Evolutionary conservation across 169 alveolate species (phyloP), one percentile per base, ranked within the genome.

Genomic region (Cryptosporidium bovis): DNA sequence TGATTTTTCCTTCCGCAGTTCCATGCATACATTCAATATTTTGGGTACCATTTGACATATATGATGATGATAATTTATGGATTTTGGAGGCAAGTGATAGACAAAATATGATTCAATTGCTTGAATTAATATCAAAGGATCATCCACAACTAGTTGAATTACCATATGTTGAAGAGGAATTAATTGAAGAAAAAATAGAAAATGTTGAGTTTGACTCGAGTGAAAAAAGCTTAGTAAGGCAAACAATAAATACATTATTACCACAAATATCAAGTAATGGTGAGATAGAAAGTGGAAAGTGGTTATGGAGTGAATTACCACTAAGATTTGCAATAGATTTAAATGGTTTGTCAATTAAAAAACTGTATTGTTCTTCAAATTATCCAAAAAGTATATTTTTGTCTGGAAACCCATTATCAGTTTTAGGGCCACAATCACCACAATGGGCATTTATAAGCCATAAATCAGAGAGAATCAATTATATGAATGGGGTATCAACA

Each of bases 11-110:
- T 1, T 60, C 69, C n/a, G 87, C 87, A 18, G 18, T 77, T 4
- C 87, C 87, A 62, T 77, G 87, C 18, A 77, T 77, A 60, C 87
- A 77, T 77, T 77, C 87, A 27, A 77, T 77, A 77, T 77, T 77
- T 48, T 77, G 77, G 69, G 60, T 77, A 24, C 87, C 87, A 24
- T 77, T 58, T 48, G 87, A 77, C 56, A 77, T 77, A 56, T 77
- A 77, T 60, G 87, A 77, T 77, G 87, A 77, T 18, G 87, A 77
- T 40, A 56, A 56, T 44, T 60, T 77, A 62, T 77, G 87, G 87
- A 77, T 77, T 58, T 16, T 27, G 40, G 77, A 77, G 56, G 51
- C 65, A 36, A 60, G 15, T 16, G 64, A 77, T 27, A 56, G 71
- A 60, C 50, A 77, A 44, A 33, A 36, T 46, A 44, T 44, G 40